Conservation (phyloP, 2,329 filamentous ascomycete species). For the Nothophaeocryptopus gaeumannii region DNA sequence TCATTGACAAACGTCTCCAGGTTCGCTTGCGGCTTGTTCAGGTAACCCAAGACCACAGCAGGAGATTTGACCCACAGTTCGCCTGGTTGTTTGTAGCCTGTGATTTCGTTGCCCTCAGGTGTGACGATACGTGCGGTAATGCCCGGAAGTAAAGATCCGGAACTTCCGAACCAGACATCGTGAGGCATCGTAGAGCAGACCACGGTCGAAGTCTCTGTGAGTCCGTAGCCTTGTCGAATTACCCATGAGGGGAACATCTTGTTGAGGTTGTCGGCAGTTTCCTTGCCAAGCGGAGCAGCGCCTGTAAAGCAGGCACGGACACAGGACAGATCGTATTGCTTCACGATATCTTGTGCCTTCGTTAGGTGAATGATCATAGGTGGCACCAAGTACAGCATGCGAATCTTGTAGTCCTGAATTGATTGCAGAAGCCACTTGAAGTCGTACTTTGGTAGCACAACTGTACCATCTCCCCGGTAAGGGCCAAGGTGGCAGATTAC, state of each 20-base stretch:
- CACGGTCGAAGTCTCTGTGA: conserved; percentile 75
- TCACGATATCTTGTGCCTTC: conserved; percentile 59
- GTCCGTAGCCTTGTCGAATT: conserved; percentile 63
- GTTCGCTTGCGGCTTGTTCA: conserved; percentile 82
- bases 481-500: conserved; percentile 64
- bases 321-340: conserved; percentile 69
- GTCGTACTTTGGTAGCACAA: conserved; percentile 75
- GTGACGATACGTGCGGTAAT: conserved; percentile 65
- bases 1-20: conserved; percentile 65
- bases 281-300: conserved; percentile 72
- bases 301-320: conserved; percentile 67
- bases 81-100: conserved; percentile 68
- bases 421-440: conserved; percentile 61
- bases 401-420: conserved; percentile 68
- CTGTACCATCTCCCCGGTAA: conserved; percentile 69
- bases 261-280: conserved; percentile 64
- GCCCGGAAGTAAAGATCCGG: conserved; percentile 66
- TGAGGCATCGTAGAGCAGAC: conserved; percentile 58
- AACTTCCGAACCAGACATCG: conserved; percentile 70
- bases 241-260: conserved; percentile 62
- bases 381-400: conserved; percentile 67
- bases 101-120: conserved; percentile 67
- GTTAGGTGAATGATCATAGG: conserved; percentile 77
- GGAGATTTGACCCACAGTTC: conserved; percentile 78
- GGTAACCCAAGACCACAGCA: conserved; percentile 74